Evolutionary conservation across 2,329 filamentous ascomycete species (phyloP).

Genomic region (Arthroderma sp.): DNA sequence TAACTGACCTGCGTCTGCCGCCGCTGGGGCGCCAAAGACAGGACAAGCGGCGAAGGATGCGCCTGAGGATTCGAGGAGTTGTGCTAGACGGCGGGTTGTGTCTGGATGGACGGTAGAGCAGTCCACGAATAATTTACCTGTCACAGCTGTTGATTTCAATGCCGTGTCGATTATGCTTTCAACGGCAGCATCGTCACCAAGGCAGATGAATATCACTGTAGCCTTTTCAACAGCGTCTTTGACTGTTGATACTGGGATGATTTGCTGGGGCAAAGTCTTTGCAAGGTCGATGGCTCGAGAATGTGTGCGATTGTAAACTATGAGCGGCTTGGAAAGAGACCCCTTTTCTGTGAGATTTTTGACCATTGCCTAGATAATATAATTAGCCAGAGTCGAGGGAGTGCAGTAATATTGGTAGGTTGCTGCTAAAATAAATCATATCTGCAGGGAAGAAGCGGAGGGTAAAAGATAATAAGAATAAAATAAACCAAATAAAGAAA

Average conservation of each 20-base stretch:
- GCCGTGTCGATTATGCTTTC: conserved; percentile 48
- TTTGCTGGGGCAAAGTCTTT: conserved; percentile 47
- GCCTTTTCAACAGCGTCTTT: conserved; percentile 54
- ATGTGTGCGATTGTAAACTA: conserved; percentile 68
- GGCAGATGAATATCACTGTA: conserved; percentile 70
- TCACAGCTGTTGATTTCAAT: conserved; percentile 42
- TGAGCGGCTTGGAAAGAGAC: conserved; percentile 55
- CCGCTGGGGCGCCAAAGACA: conserved; percentile 33
- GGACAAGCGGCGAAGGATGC: conserved; percentile 65
- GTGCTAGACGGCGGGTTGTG: conserved; percentile 56
- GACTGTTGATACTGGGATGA: conserved; percentile 52
- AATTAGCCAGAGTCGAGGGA: not conserved
- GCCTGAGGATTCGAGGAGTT: conserved; percentile 46
- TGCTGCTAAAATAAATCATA: not conserved
- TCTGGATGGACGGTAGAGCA: conserved; percentile 82
- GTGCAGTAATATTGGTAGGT: not conserved
- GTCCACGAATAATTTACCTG: conserved; percentile 70
- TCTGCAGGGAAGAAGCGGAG: no score
- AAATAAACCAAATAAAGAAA: not conserved
- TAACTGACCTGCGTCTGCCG: conserved; percentile 52
- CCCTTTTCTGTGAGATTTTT: conserved; percentile 74
- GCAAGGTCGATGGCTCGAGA: conserved; percentile 54
- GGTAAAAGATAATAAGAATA: not conserved
- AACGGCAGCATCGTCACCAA: conserved; percentile 66
- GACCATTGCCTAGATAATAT: conserved; percentile 57